Base-by-base conservation (phyloP, 2,329 filamentous ascomycete species). In the Colletotrichum endophyticum region DNA sequence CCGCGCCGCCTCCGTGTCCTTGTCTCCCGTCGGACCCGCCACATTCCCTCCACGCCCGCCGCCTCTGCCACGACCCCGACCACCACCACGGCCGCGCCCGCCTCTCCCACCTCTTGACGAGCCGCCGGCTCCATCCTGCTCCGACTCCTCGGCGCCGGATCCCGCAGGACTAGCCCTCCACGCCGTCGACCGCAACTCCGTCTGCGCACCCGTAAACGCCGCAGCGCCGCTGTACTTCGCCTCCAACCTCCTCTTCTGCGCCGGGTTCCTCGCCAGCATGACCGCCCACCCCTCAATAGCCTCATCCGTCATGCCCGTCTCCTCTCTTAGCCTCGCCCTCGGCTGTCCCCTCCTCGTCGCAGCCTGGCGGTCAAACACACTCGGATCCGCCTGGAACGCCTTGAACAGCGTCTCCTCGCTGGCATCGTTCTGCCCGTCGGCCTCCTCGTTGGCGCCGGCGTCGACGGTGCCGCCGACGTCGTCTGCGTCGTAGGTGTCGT, bases 381-480 rank as follows among this genome's bases (percentile, higher is more conserved):
- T 90, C 0, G 93, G 90, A 11, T 91, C 90, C 15, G 89, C 86
- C 79, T 92, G 92, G 84, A 94, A 98, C 0, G 93, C 90, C 30
- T 89, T 90, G 88, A 95, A 98, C 0, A 99, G 88, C 0, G 87
- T 85, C 80, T 95, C 92, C 78, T 98, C 96, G 78, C 91, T 91
- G 70, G 86, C 87, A 36, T 92, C 89, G 49, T 84, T 85, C 8
- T 79, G 81, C 16, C 85, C 87, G 73, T 90, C 87, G 1, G 85
- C 85, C 74, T 91, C 89, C 68, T 92, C 91, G 44, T 90, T 88
- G n/a, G 92, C 89, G 8, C 91, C 88, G 22, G 90, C 88, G 80
- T 98, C 96, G 5, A 98, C 93, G 0, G 95, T 95, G 27, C 96
- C 96, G 44, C 97, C 97, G 3, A 99, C 95, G 81, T 99, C 97